phyloP scores from a whole-genome alignment of 2,329 filamentous ascomycete species.

The Aureobasidium sp. region DNA sequence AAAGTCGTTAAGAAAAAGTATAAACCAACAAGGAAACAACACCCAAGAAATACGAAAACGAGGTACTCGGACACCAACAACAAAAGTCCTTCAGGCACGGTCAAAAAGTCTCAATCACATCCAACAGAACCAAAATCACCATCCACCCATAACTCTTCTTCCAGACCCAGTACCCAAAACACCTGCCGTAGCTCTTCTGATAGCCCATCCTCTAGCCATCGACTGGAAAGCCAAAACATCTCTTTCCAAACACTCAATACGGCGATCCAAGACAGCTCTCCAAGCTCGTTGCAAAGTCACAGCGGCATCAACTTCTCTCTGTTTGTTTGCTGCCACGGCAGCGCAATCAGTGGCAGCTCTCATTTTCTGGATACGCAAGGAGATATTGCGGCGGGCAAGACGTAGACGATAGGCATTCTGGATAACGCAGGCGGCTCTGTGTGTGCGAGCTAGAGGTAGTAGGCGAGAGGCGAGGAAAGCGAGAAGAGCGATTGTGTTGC shows the following conservation, averaged over 20 bases:
- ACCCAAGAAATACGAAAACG: no score
- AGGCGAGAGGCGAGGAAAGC: constrained; percentile 53
- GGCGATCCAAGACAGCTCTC: constrained; percentile 29
- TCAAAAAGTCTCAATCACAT: not conserved
- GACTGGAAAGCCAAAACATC: constrained; percentile 35
- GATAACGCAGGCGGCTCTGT: constrained; percentile 44
- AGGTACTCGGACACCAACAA: not conserved
- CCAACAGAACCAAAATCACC: not conserved
- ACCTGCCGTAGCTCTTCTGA: constrained; percentile 23
- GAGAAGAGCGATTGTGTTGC: constrained; percentile 49
- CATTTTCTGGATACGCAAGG: constrained; percentile 30
- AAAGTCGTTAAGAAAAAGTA: not conserved
- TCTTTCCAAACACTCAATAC: constrained; percentile 27
- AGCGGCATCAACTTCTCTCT: constrained; percentile 32
- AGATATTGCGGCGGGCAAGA: constrained; percentile 22
- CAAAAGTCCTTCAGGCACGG: not conserved
- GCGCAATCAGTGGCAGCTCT: constrained; percentile 40
- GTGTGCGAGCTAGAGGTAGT: constrained; percentile 40
- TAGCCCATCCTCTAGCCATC: constrained; percentile 32
- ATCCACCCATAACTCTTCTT: constrained; percentile 25
- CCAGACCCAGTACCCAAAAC: constrained; percentile 16
- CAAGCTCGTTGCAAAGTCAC: constrained; percentile 37
- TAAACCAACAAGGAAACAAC: not conserved
- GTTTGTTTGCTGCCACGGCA: constrained; percentile 29
- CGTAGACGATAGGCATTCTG: constrained; percentile 43